A percentile compares a stretch with the other conserved stretches of the same genome.
These are phyloP conservation scores for Rhytidiadelphus loreus DNA, from an alignment of 225 moss, liverwort and hornwort genomes.

Conservation along the genomic window DNA sequence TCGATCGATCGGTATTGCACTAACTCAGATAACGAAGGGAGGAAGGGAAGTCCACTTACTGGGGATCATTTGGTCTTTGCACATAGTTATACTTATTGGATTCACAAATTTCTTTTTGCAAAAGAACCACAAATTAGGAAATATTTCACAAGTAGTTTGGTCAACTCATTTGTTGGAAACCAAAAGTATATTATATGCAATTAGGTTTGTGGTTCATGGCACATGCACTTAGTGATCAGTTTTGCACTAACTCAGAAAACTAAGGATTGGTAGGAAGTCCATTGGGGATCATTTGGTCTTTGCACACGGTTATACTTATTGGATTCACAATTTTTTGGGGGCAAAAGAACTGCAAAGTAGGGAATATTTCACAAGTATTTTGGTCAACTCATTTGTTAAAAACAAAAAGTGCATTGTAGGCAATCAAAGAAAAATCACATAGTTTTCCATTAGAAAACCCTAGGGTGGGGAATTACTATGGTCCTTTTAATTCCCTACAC, in stretches of 20 bases:
- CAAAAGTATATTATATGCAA: accelerated
- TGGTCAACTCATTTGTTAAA: not conserved
- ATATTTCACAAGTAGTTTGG: not conserved
- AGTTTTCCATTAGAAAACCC: not conserved
- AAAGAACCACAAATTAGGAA: not conserved
- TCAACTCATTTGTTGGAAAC: not conserved
- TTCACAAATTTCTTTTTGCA: too few relatives aligned
- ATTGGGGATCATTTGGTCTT: not conserved
- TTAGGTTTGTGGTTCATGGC: too few relatives aligned
- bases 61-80: not conserved
- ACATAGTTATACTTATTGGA: not conserved
- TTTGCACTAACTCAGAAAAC: not conserved
- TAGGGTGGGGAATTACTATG: not conserved
- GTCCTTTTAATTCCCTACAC: not conserved
- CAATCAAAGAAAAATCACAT: not conserved
- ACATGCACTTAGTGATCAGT: not conserved
- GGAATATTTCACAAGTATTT: not conserved
- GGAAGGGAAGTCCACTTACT: not conserved
- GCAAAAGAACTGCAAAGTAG: not conserved
- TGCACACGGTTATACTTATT: too few relatives aligned
- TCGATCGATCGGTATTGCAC: not conserved
- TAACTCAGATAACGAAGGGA: not conserved
- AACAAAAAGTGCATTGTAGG: accelerated
- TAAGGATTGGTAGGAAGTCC: too few relatives aligned
- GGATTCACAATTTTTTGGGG: not conserved